These are phyloP conservation scores for Ceratonia siliqua DNA, from an alignment of 306 rosid species.

Conservation along the genomic window DNA sequence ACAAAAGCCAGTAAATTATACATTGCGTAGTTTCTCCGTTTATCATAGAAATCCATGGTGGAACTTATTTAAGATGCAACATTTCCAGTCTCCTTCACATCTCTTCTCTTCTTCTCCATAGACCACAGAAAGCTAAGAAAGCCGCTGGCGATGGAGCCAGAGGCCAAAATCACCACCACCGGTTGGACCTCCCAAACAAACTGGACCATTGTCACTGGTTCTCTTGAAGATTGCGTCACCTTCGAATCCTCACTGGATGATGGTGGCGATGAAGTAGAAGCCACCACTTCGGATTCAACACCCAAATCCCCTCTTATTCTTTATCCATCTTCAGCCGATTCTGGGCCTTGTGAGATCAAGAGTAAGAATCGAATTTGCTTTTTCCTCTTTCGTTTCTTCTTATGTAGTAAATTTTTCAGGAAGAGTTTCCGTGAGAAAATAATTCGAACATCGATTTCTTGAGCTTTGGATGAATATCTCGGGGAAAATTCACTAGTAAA, in stretches of 20 bases:
- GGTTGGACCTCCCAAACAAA: conserved; percentile 46
- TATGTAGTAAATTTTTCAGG: background rate
- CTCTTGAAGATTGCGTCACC: conserved; percentile 46
- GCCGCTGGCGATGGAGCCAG: conserved; percentile 37
- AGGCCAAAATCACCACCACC: background rate
- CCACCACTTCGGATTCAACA: conserved; percentile 13
- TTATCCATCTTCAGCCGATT: conserved; percentile 53
- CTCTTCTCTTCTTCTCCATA: background rate
- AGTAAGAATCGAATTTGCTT: conserved; percentile 43
- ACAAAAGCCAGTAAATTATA: background rate
- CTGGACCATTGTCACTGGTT: conserved; percentile 60
- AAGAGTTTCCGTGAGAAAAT: background rate
- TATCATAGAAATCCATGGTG: background rate
- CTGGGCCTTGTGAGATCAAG: conserved; percentile 78
- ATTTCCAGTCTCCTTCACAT: background rate
- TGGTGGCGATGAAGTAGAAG: conserved; percentile 4
- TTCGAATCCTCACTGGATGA: conserved; percentile 59
- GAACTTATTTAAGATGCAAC: background rate
- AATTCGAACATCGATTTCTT: background rate
- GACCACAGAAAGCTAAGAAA: background rate
- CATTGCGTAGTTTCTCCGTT: background rate
- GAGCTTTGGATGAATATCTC: background rate
- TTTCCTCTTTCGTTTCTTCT: background rate
- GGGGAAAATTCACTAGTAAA: background rate
- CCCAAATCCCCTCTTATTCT: conserved; percentile 58